Base-by-base conservation (phyloP, 306 rosid genomes). In the Acacia confusa region DNA sequence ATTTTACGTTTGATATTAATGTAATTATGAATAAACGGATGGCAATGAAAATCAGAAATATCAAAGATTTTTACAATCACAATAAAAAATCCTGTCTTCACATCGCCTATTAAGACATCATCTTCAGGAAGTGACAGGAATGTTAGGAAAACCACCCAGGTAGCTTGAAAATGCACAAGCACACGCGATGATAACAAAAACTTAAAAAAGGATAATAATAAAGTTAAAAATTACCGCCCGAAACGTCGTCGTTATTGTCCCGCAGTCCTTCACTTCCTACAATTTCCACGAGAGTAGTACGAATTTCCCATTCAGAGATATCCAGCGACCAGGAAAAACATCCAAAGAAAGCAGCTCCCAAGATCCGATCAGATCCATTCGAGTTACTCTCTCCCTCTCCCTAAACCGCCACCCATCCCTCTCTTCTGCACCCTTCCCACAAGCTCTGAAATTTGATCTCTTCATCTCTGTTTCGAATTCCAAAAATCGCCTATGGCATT, bases 311-410 rank as follows among this genome's bases (percentile, higher is more conserved):
- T 74, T 47, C n/a, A 60, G 77, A 60, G 20, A 58, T 70, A 75
- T 36, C 72, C 82, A 78, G 77, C 71, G 60, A 79, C 73, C 63
- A 68, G 22, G 38, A 48, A 80, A 80, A 84, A 58, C 86, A 82
- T 75, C 83, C 81, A 67, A 68, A 75, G 81, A 81, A 84, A 84
- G 83, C 86, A 84, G 66, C 86, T 85, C 82, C 45, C 85, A 80
- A 85, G 97, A 92, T 95, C 98, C 91, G 92, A 86, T 89, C 97
- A 87, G 94, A 89, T 90, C 92, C 90, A 76, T 87, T 48, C 74
- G 38, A 45, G 16, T 36, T 25, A 40, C 57, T 7, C 77, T 22
- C 64, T 15, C 19, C 60, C 60, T 45, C 60, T 45, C 41, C 72
- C 55, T 34, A 32, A 32, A 72, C 10, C 16, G 11, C 48, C 45